Percentiles rank a stretch among this genome's conserved stretches.
phyloP scores from a whole-genome alignment of 2,329 filamentous ascomycete genomes.

The Nothophoma quercina region DNA sequence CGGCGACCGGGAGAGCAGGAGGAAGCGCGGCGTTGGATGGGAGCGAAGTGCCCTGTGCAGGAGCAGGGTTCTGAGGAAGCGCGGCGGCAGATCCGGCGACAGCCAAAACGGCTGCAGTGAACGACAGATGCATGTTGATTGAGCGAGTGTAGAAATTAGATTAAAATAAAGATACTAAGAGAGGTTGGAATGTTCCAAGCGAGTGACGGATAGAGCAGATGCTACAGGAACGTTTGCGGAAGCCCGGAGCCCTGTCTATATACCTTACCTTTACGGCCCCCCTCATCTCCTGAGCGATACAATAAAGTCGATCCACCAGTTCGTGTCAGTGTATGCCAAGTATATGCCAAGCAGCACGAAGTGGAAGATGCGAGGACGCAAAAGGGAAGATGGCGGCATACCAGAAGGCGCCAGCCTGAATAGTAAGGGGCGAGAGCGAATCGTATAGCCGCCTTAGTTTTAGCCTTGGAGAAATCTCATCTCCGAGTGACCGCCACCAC shows the following conservation, averaged over 20 bases:
- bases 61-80: slow-evolving; percentile 20
- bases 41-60: slow-evolving; percentile 14
- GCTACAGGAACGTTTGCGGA: slow-evolving; percentile 18
- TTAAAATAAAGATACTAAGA: slow-evolving; percentile 17
- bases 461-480: slow-evolving; percentile 17
- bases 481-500: slow-evolving; percentile 13
- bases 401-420: slow-evolving; percentile 15
- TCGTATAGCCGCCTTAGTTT: slow-evolving; percentile 16
- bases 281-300: slow-evolving; percentile 20
- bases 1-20: slow-evolving; percentile 13
- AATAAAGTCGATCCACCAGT: slow-evolving; percentile 16
- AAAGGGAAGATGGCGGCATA: slow-evolving; percentile 17
- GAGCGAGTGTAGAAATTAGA: slow-evolving; percentile 17
- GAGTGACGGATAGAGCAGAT: slow-evolving; percentile 19
- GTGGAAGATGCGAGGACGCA: slow-evolving; percentile 8
- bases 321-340: slow-evolving; percentile 15
- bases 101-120: slow-evolving; percentile 19
- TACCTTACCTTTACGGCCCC: neutral
- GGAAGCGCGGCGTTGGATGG: slow-evolving; percentile 5
- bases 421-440: slow-evolving; percentile 18
- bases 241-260: slow-evolving; percentile 9
- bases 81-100: slow-evolving; percentile 16
- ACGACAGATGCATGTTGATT: slow-evolving; percentile 17
- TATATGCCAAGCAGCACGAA: slow-evolving; percentile 3
- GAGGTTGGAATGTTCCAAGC: slow-evolving; percentile 14